A percentile compares a stretch with the other conserved stretches of the same genome.
phyloP scores from a whole-genome alignment of 768 basidiomycete genomes.

The Hortiboletus flavorubellus region DNA sequence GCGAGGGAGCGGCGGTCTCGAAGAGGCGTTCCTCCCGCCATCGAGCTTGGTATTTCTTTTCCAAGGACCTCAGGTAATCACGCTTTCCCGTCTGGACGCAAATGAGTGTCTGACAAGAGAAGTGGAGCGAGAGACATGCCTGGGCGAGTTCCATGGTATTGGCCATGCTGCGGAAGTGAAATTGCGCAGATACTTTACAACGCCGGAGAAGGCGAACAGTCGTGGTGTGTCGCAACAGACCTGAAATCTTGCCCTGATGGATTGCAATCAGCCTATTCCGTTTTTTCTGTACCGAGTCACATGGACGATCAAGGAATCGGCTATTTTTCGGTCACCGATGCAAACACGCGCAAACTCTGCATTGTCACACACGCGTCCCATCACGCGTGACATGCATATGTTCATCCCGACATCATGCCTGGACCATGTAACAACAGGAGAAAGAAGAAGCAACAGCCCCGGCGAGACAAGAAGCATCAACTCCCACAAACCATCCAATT shows the following conservation, averaged over 20 bases:
- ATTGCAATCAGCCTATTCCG: constrained; percentile 21
- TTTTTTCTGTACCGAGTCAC: constrained; percentile 20
- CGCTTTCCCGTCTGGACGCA: constrained; percentile 81
- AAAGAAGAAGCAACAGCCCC: constrained; percentile 36
- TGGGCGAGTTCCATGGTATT: constrained; percentile 66
- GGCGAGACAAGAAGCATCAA: constrained; percentile 33
- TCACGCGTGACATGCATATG: constrained; percentile 27
- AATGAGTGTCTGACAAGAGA: constrained; percentile 2
- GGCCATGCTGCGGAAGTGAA: constrained; percentile 41
- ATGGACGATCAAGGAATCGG: constrained; percentile 11
- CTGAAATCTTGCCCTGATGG: constrained; percentile 24
- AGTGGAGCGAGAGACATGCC: constrained; percentile 32
- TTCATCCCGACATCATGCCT: constrained; percentile 44
- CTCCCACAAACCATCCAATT: neutral
- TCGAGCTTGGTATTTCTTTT: constrained; percentile 77
- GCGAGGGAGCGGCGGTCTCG: constrained; percentile 77
- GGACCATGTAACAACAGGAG: constrained; percentile 56
- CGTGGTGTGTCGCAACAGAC: constrained; percentile 20
- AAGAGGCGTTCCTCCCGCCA: constrained; percentile 82
- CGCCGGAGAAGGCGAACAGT: constrained; percentile 28
- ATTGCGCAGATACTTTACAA: constrained; percentile 29
- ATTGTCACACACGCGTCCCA: constrained; percentile 32
- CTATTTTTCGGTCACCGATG: constrained; percentile 2
- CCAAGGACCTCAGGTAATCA: constrained; percentile 79
- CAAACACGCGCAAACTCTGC: constrained; percentile 16